Base-by-base conservation (phyloP, 2,329 filamentous ascomycete species). In the Pseudopyrenochaeta lycopersici region DNA sequence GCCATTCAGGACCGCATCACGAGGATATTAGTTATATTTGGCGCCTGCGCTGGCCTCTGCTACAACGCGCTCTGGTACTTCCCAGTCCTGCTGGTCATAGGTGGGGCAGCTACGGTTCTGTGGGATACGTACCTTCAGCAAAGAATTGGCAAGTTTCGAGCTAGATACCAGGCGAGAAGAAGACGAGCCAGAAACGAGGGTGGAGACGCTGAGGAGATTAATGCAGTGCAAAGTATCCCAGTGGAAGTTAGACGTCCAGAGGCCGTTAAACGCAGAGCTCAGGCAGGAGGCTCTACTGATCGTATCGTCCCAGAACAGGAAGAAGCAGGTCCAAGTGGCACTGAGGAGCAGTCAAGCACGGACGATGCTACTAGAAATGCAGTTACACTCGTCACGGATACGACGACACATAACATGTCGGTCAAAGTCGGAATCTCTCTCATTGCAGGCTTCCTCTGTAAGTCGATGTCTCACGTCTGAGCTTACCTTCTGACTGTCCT, bases 61-160 rank as follows among this genome's bases (percentile, higher is more conserved):
- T 91, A 91, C 62, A 90, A 86, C 44, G 84, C 88, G 0, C 74
- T 92, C 0, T 92, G 90, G 90, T 92, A 90, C 60, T 92, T 91
- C 40, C 90, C 90, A 0, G 64, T 85, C 0, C 67, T 92, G 4
- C 87, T 91, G 73, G 62, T 83, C 0, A 58, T 79, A 1, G 84
- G 82, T 0, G 89, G 88, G 0, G 10, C 81, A 1, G 71, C 74
- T 0, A 84, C 85, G 0, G 70, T 86, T 0, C 47, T 84, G 0
- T 86, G 84, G 78, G 88, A 91, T 71, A 38, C 77, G 36, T 82
- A 82, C 75, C 62, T 83, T 6, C 79, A 82, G n/a, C 68, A 76
- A 0, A 68, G 79, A 4, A 66, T 74, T 20, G 75, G 71, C 41
- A 73, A 70, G 53, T 31, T 66, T 14, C 64, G 58, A 48, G 60